Evolutionary conservation across 768 basidiomycete genomes (phyloP), one percentile per base, ranked within the genome.

Genomic region (Lactifluus volemus): DNA sequence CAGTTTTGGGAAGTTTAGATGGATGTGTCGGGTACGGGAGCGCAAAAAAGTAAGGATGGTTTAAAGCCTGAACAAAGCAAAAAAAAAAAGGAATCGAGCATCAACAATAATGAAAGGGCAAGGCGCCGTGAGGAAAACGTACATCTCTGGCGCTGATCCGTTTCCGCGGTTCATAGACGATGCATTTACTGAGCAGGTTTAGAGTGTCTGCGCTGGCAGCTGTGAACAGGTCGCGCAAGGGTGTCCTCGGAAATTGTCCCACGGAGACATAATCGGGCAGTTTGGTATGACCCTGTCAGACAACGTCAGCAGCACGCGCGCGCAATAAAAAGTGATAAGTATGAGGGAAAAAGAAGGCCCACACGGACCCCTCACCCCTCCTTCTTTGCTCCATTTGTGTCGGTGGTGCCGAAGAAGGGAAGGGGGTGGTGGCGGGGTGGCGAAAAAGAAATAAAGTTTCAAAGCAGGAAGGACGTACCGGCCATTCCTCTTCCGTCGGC

Each of bases 401-500:
- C n/a, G 3, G 44, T 17, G 1, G 42, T n/a, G 42, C 3, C n/a
- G n/a, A 9, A 30, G 4, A n/a, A n/a, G 39, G 34, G 42, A 42
- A 57, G 17, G 45, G 14, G 11, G 34, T 25, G 25, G 2, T 25
- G 25, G 25, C 2, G 12, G 12, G 12, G 12, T 11, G 3, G 38
- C 3, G 11, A 38, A 38, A 38, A 10, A 38, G 12, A 38, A 3
- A 38, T 3, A 38, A 49, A 17, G 9, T 38, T 38, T 38, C 11
- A 3, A 11, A 11, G 38, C 3, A 9, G 9, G 38, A 42, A 15
- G 15, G 17, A 75, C 84, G 59, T 74, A 93, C 93, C 2, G 95
- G 96, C 97, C 97, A 99, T 25, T 98, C 96, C 54, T 92, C 88
- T 70, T 98, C 97, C 0, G 92, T 89, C 1, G 97, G 97, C 9